These are phyloP conservation scores for Helicosporidium sp. DNA, from an alignment of 139 green algal genomes.

Conservation along the genomic window DNA sequence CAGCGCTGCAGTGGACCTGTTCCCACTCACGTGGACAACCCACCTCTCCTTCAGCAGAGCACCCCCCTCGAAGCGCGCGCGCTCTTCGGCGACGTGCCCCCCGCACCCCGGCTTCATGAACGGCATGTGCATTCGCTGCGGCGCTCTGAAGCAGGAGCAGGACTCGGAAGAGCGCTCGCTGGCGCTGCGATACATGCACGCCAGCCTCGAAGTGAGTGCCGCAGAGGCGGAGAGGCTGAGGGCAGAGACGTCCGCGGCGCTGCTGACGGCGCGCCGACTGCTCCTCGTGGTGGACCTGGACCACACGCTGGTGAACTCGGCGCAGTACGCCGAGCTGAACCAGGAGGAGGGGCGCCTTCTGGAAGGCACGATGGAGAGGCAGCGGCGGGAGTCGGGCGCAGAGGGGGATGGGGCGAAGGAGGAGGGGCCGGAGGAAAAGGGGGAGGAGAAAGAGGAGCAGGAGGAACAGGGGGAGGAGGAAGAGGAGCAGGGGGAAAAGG, in stretches of 20 bases:
- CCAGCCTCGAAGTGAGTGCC: constrained; percentile 20
- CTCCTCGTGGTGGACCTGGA: constrained; percentile 83
- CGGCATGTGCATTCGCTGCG: constrained; percentile 59
- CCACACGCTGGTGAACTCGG: constrained; percentile 81
- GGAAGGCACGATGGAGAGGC: no score
- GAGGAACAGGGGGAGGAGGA: no score
- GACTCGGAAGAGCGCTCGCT: constrained; percentile 23
- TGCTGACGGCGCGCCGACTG: constrained; percentile 19
- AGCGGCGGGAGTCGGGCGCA: no score
- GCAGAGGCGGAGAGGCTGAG: constrained; percentile 27
- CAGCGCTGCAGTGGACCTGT: no score
- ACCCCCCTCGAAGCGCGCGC: no score
- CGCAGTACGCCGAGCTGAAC: constrained; percentile 23
- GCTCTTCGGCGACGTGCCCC: constrained; percentile 20
- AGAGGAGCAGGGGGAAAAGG: no score
- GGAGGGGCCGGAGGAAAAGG: no score
- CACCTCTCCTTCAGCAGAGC: no score
- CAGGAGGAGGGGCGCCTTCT: no score
- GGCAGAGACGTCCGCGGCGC: constrained; percentile 1
- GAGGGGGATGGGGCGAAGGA: no score
- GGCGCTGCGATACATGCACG: constrained; percentile 15
- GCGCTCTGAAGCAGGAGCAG: constrained; percentile 7
- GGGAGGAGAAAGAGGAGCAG: no score
- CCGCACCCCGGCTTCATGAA: constrained; percentile 49
- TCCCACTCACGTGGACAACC: no score